Conservation (phyloP, 2,329 filamentous ascomycete species). For the Claviceps monticola region DNA sequence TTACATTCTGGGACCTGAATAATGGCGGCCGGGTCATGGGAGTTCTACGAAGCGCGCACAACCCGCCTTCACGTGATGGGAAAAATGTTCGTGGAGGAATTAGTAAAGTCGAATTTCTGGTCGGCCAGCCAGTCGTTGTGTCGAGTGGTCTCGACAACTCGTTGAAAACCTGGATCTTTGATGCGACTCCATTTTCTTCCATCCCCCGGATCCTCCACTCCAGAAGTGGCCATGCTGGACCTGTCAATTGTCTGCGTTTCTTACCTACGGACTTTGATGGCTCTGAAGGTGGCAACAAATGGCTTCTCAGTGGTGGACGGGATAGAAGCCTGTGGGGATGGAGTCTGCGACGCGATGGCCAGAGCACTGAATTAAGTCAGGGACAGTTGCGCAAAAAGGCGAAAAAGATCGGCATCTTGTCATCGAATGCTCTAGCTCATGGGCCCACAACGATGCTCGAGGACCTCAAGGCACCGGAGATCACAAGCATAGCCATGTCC, state of each 20-base stretch:
- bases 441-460: slow-evolving; percentile 53
- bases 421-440: slow-evolving; percentile 39
- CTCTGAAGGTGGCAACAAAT: slow-evolving; percentile 78
- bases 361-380: slow-evolving; percentile 87
- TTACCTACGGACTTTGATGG: slow-evolving; percentile 81
- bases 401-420: slow-evolving; percentile 68
- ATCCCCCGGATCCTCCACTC: slow-evolving; percentile 75
- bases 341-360: slow-evolving; percentile 86
- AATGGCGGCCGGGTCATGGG: slow-evolving; percentile 76
- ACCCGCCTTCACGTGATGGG: slow-evolving; percentile 47
- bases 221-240: slow-evolving; percentile 76
- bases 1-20: slow-evolving; percentile 95
- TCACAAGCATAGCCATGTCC: slow-evolving; percentile 82
- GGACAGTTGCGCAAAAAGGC: slow-evolving; percentile 78
- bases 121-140: slow-evolving; percentile 77
- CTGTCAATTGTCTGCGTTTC: slow-evolving; percentile 72
- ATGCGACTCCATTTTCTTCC: slow-evolving; percentile 78
- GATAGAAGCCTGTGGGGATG: slow-evolving; percentile 94
- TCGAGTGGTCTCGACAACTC: slow-evolving; percentile 90
- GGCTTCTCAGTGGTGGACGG: slow-evolving; percentile 77
- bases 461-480: slow-evolving; percentile 75
- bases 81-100: slow-evolving; percentile 57
- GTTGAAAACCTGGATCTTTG: slow-evolving; percentile 92
- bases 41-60: slow-evolving; percentile 76
- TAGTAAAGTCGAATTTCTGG: slow-evolving; percentile 76